A percentile compares a stretch with the other conserved stretches of the same genome.
phyloP scores from a whole-genome alignment of 2,329 filamentous ascomycete genomes.

The Botrytis pseudocinerea region DNA sequence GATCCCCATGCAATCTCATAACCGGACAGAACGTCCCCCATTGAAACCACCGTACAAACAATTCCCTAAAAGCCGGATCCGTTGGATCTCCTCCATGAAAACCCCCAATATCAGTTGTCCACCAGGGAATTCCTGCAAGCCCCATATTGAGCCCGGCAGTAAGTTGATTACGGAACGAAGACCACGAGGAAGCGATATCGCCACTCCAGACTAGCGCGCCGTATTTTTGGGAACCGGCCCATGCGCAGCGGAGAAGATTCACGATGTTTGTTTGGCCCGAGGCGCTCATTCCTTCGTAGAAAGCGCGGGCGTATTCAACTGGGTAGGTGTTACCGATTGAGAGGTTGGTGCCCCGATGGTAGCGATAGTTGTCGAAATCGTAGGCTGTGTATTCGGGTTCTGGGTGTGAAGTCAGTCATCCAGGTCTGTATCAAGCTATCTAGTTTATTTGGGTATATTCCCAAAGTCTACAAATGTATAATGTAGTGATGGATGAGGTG shows the following conservation, averaged over 20 bases:
- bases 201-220: constrained; percentile 67
- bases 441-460: background rate
- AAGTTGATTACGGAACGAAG: constrained; percentile 58
- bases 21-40: constrained; percentile 69
- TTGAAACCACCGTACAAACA: constrained; percentile 69
- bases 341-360: constrained; percentile 55
- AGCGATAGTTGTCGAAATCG: constrained; percentile 67
- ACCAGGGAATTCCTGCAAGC: constrained; percentile 64
- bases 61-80: constrained; percentile 57
- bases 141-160: constrained; percentile 67
- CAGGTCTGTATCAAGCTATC: background rate
- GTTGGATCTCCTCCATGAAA: constrained; percentile 65
- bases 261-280: constrained; percentile 58
- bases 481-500: background rate
- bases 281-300: constrained; percentile 58
- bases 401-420: background rate
- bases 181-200: constrained; percentile 66
- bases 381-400: constrained; percentile 66
- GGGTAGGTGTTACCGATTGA: constrained; percentile 63
- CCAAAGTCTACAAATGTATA: background rate
- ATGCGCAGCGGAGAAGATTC: constrained; percentile 58
- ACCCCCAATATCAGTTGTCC: constrained; percentile 70
- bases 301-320: constrained; percentile 56
- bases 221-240: constrained; percentile 62
- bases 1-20: constrained; percentile 66